These are phyloP conservation scores for Thermomucor indicae-seudaticae DNA, from an alignment of 371 early-diverging fungal genomes.

Conservation along the genomic window DNA sequence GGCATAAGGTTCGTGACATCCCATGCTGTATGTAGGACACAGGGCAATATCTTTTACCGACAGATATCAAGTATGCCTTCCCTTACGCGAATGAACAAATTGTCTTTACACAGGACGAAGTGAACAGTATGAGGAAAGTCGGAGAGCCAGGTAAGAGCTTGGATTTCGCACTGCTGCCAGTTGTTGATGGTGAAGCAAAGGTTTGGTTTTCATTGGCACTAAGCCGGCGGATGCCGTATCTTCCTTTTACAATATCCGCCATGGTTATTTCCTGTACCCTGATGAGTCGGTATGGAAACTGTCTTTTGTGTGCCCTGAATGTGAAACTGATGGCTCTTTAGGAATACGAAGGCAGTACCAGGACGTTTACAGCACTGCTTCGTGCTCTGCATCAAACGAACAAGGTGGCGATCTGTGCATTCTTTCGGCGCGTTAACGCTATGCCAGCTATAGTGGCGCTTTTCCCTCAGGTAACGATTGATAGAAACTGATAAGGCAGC, in stretches of 20 bases:
- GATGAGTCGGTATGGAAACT: constrained; percentile 65
- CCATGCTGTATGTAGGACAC: constrained; percentile 34
- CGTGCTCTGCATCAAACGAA: constrained; percentile 43
- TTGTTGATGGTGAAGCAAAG: neutral
- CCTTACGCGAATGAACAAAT: constrained; percentile 53
- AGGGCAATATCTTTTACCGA: neutral
- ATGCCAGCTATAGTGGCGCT: constrained; percentile 59
- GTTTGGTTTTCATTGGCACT: too few species aligned
- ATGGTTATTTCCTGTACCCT: constrained; percentile 70
- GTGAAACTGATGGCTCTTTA: constrained; percentile 5
- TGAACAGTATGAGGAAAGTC: constrained; percentile 36
- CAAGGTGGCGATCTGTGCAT: constrained; percentile 58
- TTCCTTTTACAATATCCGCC: constrained; percentile 60
- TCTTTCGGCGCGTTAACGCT: constrained; percentile 48
- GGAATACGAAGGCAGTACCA: constrained; percentile 60
- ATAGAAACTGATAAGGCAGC: neutral
- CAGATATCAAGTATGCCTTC: constrained; percentile 35
- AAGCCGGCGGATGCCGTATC: too few species aligned
- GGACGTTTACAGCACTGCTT: constrained; percentile 61
- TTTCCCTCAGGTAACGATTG: constrained; percentile 52
- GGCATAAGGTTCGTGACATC: neutral
- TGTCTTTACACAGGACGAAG: constrained; percentile 58
- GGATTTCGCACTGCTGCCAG: neutral
- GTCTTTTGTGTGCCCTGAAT: neutral
- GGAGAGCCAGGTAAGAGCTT: constrained; percentile 48